Percentiles rank a stretch among this genome's conserved stretches.
Conservation (phyloP, 1,139 yeast genomes). For the Blastobotrys persicus region DNA sequence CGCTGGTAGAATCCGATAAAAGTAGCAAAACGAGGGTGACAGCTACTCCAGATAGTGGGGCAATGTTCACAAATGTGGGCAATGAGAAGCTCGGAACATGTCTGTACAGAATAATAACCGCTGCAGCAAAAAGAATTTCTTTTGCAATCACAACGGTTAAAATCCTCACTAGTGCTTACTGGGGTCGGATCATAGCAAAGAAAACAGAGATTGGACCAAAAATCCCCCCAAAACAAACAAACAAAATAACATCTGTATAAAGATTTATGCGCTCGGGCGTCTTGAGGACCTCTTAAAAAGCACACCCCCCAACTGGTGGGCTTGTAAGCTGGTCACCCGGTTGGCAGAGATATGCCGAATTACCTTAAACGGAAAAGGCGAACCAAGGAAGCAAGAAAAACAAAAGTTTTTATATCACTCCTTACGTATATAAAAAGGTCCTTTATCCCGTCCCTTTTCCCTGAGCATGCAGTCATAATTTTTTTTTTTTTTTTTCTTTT, state of each 20-base stretch:
- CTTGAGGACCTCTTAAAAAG: too few species aligned
- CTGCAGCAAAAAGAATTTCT: background rate
- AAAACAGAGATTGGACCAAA: background rate
- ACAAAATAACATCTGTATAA: too few species aligned
- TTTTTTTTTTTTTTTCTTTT: conserved; percentile 5
- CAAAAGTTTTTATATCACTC: background rate
- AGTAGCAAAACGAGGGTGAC: too few species aligned
- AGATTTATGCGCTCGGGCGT: too few species aligned
- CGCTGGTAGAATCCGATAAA: too few species aligned
- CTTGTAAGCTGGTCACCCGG: background rate
- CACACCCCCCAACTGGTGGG: background rate
- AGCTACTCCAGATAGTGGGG: too few species aligned
- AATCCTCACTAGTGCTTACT: background rate
- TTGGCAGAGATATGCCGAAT: background rate
- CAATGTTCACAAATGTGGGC: background rate
- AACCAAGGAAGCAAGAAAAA: background rate
- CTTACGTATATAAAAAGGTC: background rate
- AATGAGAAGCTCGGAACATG: background rate
- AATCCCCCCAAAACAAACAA: background rate
- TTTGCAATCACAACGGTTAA: background rate
- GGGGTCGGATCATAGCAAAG: background rate
- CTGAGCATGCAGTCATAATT: background rate
- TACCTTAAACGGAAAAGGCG: background rate
- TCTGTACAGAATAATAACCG: background rate
- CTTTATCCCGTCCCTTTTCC: conserved; percentile 2